Conservation (phyloP, 2,329 filamentous ascomycete species). For the Hypoxylon sp. region DNA sequence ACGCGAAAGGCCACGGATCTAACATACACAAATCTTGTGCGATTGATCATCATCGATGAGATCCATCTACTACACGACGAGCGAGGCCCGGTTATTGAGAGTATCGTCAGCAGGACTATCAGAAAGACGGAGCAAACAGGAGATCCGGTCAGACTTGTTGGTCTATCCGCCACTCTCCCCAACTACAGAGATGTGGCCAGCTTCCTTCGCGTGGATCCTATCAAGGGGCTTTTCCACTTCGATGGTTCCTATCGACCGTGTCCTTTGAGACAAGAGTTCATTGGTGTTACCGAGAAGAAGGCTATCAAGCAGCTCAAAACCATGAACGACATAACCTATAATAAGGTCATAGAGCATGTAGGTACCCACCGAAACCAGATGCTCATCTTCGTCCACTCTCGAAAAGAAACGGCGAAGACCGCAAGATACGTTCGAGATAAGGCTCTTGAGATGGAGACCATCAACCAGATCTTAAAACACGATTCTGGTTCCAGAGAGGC, state of each 20-base stretch:
- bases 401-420: conserved; percentile 98
- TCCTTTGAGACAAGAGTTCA: conserved; percentile 94
- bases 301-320: conserved; percentile 98
- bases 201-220: conserved; percentile 87
- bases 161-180: conserved; percentile 91
- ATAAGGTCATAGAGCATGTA: conserved; percentile 95
- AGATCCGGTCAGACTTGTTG: conserved; percentile 89
- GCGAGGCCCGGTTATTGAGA: conserved; percentile 94
- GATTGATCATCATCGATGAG: conserved; percentile 95
- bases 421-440: conserved; percentile 96
- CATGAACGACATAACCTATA: conserved; percentile 99
- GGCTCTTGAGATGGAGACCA: conserved; percentile 95
- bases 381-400: conserved; percentile 98
- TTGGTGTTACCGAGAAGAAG: conserved; percentile 96
- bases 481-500: conserved; percentile 93
- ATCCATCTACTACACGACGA: conserved; percentile 98
- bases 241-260: conserved; percentile 94
- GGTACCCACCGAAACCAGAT: conserved; percentile 94
- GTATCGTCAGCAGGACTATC: conserved; percentile 94
- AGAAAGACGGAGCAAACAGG: conserved; percentile 93
- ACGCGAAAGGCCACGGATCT: conserved; percentile 97
- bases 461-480: conserved; percentile 91
- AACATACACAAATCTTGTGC: conserved; percentile 96
- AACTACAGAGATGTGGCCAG: conserved; percentile 97
- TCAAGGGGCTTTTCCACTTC: conserved; percentile 93